Percentiles rank a stretch among this genome's conserved stretches.
These are phyloP conservation scores for Termitomyces sp. DNA, from an alignment of 768 basidiomycete genomes.

Conservation along the genomic window DNA sequence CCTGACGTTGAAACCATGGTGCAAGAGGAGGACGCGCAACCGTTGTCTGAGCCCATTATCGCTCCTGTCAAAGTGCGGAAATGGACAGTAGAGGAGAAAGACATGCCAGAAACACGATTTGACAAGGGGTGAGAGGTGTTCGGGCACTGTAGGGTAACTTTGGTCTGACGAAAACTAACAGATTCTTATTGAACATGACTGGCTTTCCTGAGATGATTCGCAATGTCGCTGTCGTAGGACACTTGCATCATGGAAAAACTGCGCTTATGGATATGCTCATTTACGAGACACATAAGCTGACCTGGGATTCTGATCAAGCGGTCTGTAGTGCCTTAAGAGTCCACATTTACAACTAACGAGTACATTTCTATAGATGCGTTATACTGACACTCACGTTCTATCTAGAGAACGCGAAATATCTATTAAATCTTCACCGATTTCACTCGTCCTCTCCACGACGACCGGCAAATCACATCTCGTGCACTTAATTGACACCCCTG, in stretches of 20 bases:
- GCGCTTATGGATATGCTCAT: slow-evolving; percentile 96
- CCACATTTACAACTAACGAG: slow-evolving; percentile 8
- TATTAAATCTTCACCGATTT: slow-evolving; percentile 97
- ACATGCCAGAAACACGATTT: slow-evolving; percentile 94
- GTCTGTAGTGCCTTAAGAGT: slow-evolving; percentile 41
- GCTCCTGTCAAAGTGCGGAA: slow-evolving; percentile 93
- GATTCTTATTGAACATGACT: slow-evolving; percentile 90
- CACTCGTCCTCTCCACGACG: slow-evolving; percentile 80
- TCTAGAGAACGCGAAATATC: slow-evolving; percentile 89
- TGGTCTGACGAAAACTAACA: slow-evolving; percentile 27
- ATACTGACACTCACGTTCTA: slow-evolving; percentile 93
- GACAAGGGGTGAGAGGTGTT: slow-evolving; percentile 78
- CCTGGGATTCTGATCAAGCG: slow-evolving; percentile 89
- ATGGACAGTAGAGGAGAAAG: slow-evolving; percentile 95
- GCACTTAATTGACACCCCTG: slow-evolving; percentile 95
- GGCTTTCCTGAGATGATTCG: slow-evolving; percentile 92
- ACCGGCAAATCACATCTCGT: slow-evolving; percentile 90
- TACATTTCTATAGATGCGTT: slow-evolving; percentile 61
- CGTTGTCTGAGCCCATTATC: slow-evolving; percentile 90
- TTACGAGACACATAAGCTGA: slow-evolving; percentile 92
- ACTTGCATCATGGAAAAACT: slow-evolving; percentile 98
- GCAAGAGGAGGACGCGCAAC: slow-evolving; percentile 97
- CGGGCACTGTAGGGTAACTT: slow-evolving; percentile 7
- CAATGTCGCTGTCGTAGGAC: slow-evolving; percentile 94
- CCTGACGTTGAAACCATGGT: slow-evolving; percentile 93